Percentiles rank a stretch among this genome's conserved stretches.
These are phyloP conservation scores for Monilinia fructicola DNA, from an alignment of 2,329 filamentous ascomycete genomes.

Conservation along the genomic window DNA sequence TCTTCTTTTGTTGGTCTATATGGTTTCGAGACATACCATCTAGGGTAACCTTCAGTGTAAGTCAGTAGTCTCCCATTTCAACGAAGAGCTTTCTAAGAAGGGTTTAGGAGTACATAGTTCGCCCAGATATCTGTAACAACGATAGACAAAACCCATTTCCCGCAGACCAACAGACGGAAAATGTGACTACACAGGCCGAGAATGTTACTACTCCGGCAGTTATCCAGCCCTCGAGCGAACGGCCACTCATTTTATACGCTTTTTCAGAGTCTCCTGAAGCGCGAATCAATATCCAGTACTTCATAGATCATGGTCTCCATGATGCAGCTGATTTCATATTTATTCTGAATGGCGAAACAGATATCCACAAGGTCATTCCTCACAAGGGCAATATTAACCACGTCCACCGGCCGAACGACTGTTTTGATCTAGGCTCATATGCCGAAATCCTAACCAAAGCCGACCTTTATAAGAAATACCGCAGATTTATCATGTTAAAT, in stretches of 20 bases:
- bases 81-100: not conserved
- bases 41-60: not conserved
- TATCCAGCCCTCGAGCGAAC: slow-evolving; percentile 15
- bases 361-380: slow-evolving; percentile 29
- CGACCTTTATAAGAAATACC: slow-evolving; percentile 36
- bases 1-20: not conserved
- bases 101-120: not conserved
- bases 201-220: not conserved
- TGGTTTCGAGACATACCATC: not conserved
- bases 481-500: slow-evolving; percentile 37
- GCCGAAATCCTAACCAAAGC: slow-evolving; percentile 34
- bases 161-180: not conserved
- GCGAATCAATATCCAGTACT: slow-evolving; percentile 36
- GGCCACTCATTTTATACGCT: slow-evolving; percentile 37
- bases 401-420: slow-evolving; percentile 35
- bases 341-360: slow-evolving; percentile 36
- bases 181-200: not conserved
- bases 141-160: not conserved
- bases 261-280: slow-evolving; percentile 35
- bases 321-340: slow-evolving; percentile 37
- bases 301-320: slow-evolving; percentile 37
- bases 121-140: not conserved
- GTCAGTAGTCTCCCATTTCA: not conserved
- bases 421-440: slow-evolving; percentile 37
- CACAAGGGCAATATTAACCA: slow-evolving; percentile 31